Percentiles rank a stretch among this genome's conserved stretches.
These are phyloP conservation scores for Stachybotrys chartarum DNA, from an alignment of 2,329 filamentous ascomycete genomes.

Conservation along the genomic window DNA sequence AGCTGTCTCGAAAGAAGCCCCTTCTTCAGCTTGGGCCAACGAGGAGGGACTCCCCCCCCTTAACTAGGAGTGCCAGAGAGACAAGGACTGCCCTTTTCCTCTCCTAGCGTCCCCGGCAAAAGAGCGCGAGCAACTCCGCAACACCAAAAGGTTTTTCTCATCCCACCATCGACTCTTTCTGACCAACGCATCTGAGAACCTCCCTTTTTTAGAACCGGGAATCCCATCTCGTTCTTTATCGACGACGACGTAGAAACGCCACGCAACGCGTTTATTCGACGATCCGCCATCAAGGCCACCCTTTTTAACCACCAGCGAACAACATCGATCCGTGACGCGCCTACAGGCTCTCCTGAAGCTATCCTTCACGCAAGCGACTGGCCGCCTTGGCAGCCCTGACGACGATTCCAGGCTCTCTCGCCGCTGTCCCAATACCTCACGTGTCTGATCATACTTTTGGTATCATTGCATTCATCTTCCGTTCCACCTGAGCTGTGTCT, in stretches of 20 bases:
- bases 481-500: not conserved
- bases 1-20: not conserved
- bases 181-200: not conserved
- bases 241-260: conserved; percentile 5
- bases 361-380: conserved; percentile 13
- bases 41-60: not conserved
- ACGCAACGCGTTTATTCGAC: not conserved
- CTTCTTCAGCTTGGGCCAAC: not conserved
- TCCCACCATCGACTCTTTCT: not conserved
- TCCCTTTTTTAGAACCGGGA: not conserved
- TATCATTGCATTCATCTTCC: not conserved
- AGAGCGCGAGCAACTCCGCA: not conserved
- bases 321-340: not conserved
- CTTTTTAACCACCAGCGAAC: not conserved
- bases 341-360: conserved; percentile 7
- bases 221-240: conserved; percentile 3
- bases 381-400: conserved; percentile 23
- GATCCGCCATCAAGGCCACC: not conserved
- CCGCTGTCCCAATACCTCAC: not conserved
- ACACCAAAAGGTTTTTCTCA: not conserved
- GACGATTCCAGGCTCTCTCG: conserved; percentile 11
- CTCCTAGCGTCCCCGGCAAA: not conserved
- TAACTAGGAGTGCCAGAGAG: not conserved
- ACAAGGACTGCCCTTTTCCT: not conserved
- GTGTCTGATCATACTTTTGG: not conserved